These are phyloP conservation scores for Ambrosia hybrid DNA, from an alignment of 140 eudicot genomes.

Conservation along the genomic window DNA sequence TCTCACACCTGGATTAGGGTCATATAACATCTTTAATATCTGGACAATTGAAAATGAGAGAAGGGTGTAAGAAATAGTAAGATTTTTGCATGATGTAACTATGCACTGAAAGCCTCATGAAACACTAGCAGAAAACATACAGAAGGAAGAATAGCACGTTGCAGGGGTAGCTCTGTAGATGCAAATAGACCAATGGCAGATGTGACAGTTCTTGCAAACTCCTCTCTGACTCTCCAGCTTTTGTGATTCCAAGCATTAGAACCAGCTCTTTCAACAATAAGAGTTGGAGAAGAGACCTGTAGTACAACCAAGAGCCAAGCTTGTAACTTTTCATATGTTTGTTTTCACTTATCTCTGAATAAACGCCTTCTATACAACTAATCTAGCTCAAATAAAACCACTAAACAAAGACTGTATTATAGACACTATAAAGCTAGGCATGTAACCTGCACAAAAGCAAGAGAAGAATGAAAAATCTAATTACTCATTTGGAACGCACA, in stretches of 20 bases:
- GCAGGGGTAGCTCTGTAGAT: constrained; percentile 95
- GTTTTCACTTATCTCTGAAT: not conserved
- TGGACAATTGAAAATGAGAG: constrained; percentile 31
- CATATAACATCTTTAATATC: constrained; percentile 95
- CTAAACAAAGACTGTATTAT: not conserved
- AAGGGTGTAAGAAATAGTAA: constrained; percentile 2
- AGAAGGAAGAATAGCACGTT: constrained; percentile 95
- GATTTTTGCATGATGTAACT: constrained; percentile 8
- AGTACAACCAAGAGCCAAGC: constrained; percentile 26
- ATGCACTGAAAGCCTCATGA: constrained; percentile 9
- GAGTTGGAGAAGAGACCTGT: constrained; percentile 97
- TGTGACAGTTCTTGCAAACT: constrained; percentile 94
- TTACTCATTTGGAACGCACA: not conserved
- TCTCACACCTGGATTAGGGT: constrained; percentile 88
- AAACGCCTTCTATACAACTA: constrained; percentile 9
- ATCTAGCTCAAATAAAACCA: constrained; percentile 7
- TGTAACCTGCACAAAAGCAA: constrained; percentile 11
- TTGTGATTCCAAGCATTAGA: constrained; percentile 94
- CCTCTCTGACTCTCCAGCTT: constrained; percentile 99
- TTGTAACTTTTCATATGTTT: constrained; percentile 6
- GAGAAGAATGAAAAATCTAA: not conserved
- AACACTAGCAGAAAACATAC: constrained; percentile 42
- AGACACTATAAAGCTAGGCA: constrained; percentile 9
- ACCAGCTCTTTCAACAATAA: constrained; percentile 98
- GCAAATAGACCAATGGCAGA: constrained; percentile 93